Base-by-base conservation (phyloP, 116 monocot species). In the Dioscorea cayenensis region DNA sequence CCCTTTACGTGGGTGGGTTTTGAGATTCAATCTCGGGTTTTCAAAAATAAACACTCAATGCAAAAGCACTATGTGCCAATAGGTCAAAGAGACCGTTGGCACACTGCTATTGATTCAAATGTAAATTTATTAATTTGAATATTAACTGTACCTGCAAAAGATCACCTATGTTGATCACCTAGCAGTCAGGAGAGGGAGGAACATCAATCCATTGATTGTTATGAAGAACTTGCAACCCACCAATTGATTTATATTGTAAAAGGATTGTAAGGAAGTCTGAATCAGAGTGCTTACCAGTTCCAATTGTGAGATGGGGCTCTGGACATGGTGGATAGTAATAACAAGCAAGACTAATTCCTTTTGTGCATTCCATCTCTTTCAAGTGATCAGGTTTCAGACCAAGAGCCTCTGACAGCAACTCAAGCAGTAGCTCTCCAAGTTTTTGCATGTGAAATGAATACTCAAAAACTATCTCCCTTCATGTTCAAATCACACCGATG, bases 171-270 rank as follows among this genome's bases (percentile, higher is more conserved):
- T 27, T 62, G 62, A 62, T 20, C 2, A 21, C 23, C 62, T 25
- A 25, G 21, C 62, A 62, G 0, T 23, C 62, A 3, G 62, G 62
- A 17, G 10, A 27, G 4, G 62, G 62, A 20, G 62, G 62, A 10
- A 71, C 77, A 43, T 83, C 71, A 10, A 83, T 60, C 83, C 83
- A 83, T 0, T 71, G 67, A 6, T 68, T 38, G 2, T 76, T 28
- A 60, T 76, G 63, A 14, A 75, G 65, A 14, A 84, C 65, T 20
- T 79, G 84, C 27, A 84, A 72, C 20, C 84, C 84, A 14, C 84
- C 84, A 19, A 79, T n/a, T 43, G 43, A 43, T 18, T 79, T 64
- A 35, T 83, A 79, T 35, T 79, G 79, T 13, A 83, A 63, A 38
- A 83, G 79, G 23, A 79, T 49, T 7, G 76, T 79, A 10, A 79